Evolutionary conservation across 2,329 filamentous ascomycete species (phyloP), one percentile per base, ranked within the genome.

Genomic region (Dothistroma septosporum): DNA sequence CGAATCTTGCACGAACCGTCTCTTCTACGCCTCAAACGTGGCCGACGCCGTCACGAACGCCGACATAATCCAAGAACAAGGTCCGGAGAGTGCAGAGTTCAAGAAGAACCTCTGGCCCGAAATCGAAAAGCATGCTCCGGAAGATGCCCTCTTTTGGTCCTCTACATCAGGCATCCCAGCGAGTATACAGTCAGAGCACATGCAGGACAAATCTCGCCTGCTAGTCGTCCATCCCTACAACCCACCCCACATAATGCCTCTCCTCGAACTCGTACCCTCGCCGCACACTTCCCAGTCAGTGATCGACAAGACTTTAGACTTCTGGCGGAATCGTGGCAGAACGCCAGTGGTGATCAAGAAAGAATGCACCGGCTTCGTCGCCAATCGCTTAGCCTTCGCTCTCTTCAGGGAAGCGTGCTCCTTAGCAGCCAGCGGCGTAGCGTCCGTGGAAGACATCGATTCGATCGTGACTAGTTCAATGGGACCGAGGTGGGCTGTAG

Each of bases 211-310:
- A 54, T 62, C 69, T n/a, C 73, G 83, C 1, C 68, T 87, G 2
- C 63, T 86, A 0, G 80, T 86, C 1, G 82, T 84, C 4, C 85
- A 86, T 68, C 84, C 84, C 0, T 87, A 83, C 70, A 86, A 86
- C 58, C 85, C 82, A 22, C 84, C 84, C 1, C 83, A 86, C 64
- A 78, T 86, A 57, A 85, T 86, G 81, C 84, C 84, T 0, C 68
- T 87, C 1, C 71, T 86, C 2, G 84, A 87, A 69, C 75, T 86
- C 33, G 83, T 86, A 0, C 82, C 83, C 0, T 78, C 76, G 1
- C 78, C 77, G 4, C 60, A 64, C 32, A 85, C 80, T 0, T 69
- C 70, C 0, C 41, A 70, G 0, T 68, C 71, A 0, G 72, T 77
- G 1, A 70, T 82, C 0, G 65, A 73, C 4, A 69, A 71, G 8